phyloP scores from a whole-genome alignment of 192 early-diverging fungal species.

The Haplosporangium gracile region DNA sequence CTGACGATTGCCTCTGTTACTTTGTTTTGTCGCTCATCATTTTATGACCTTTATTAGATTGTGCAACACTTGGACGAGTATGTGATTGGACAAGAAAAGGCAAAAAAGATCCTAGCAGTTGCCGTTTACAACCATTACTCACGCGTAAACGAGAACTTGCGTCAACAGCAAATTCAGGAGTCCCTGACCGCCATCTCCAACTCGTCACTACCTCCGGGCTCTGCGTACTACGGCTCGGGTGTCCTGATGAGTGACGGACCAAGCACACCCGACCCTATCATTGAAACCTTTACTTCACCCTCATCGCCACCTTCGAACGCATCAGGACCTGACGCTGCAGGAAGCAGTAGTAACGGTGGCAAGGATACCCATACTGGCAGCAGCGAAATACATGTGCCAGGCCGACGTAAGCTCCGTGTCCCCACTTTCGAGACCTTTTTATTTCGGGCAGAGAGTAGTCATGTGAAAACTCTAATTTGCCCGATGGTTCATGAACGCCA shows the following conservation, averaged over 20 bases:
- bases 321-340: background rate
- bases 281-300: constrained; percentile 39
- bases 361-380: background rate
- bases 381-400: constrained; percentile 26
- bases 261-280: constrained; percentile 52
- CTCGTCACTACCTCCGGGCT: background rate
- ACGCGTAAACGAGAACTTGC: constrained; percentile 77
- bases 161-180: constrained; percentile 60
- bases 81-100: constrained; percentile 87
- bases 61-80: constrained; percentile 86
- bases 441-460: constrained; percentile 21
- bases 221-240: constrained; percentile 33
- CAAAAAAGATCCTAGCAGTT: constrained; percentile 87
- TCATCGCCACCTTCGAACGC: constrained; percentile 15
- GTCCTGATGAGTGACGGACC: constrained; percentile 49
- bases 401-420: constrained; percentile 29
- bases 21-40: background rate
- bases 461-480: constrained; percentile 46
- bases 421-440: background rate
- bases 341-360: background rate
- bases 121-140: constrained; percentile 91
- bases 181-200: constrained; percentile 31
- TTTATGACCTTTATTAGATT: constrained; percentile 60
- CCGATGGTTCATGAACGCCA: constrained; percentile 6
- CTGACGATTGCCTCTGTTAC: background rate